Evolutionary conservation across 306 rosid species (phyloP), one percentile per base, ranked within the genome.

Genomic region (Gleditsia sinensis): DNA sequence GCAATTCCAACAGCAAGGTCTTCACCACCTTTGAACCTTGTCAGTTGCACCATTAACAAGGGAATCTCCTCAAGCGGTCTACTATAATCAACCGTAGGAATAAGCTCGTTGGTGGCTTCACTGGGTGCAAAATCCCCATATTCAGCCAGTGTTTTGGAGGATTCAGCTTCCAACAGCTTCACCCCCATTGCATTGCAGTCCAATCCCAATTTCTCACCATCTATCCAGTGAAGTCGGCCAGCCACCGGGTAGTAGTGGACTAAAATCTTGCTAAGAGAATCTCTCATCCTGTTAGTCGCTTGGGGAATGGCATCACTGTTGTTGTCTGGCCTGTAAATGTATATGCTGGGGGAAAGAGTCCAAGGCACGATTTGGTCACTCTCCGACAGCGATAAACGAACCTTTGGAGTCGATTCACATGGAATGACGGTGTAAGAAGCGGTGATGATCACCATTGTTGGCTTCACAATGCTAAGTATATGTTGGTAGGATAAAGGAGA

Each of bases 171-270:
- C 0, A 57, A 7, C 23, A 74, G n/a, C 2, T 4, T 9, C 0
- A 10, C 80, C 27, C 84, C 84, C 28, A 23, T 74, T 9, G 72
- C 72, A 9, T 69, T 75, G 17, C 74, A 76, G 5, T 28, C 17
- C 28, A 74, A 3, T 61, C 50, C 72, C 2, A 51, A 0, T 50
- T 61, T 8, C 4, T 4, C 4, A 3, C 69, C 78, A 9, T 11
- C 39, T n/a, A n/a, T 33, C 27, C 9, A 13, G 36, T 54, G 37
- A 9, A 69, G 33, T 5, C 73, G 50, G 6, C 84, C 84, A 21
- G 80, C 84, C 0, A 75, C 0, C 1, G 77, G 84, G n/a, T 80
- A 74, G 34, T 80, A 80, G 46, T 30, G 42, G 2, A 75, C 80
- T 27, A 80, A 19, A 7, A 74, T 61, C 5, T 69, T 25, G 50